These are phyloP conservation scores for Danielozyma ontarioensis DNA, from an alignment of 805 yeast genomes.

Conservation along the genomic window DNA sequence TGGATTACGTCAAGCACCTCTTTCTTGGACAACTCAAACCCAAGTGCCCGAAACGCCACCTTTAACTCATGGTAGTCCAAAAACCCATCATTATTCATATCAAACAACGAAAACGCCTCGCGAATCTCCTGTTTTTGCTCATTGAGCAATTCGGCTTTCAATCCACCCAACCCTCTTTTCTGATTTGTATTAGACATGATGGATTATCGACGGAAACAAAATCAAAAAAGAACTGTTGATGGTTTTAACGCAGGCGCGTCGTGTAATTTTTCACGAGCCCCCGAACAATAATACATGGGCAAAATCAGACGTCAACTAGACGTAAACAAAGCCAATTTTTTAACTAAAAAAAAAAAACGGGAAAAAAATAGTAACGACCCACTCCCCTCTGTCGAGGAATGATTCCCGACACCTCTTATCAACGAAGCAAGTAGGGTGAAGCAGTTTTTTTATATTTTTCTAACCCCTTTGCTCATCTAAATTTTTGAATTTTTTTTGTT, in stretches of 20 bases:
- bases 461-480: not conserved
- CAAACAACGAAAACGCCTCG: constrained; percentile 89
- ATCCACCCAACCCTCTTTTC: constrained; percentile 31
- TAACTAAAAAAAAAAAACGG: too few species aligned
- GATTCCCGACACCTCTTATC: not conserved
- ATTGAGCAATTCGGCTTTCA: constrained; percentile 64
- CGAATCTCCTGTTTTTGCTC: constrained; percentile 89
- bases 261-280: not conserved
- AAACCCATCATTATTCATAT: constrained; percentile 85
- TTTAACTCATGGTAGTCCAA: constrained; percentile 90
- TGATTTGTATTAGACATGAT: too few species aligned
- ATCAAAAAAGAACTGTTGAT: too few species aligned
- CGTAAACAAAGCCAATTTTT: too few species aligned
- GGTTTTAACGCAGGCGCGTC: not conserved
- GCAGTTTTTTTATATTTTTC: too few species aligned
- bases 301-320: not conserved
- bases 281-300: not conserved
- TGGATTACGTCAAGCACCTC: constrained; percentile 73
- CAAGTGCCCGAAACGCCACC: constrained; percentile 91
- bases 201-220: too few species aligned
- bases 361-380: too few species aligned
- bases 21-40: constrained; percentile 75
- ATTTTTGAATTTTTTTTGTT: not conserved
- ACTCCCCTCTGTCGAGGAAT: too few species aligned
- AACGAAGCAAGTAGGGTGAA: not conserved